Percentiles rank a stretch among this genome's conserved stretches.
Evolutionary conservation across 306 rosid species (phyloP).

Genomic region (Myrica gale): DNA sequence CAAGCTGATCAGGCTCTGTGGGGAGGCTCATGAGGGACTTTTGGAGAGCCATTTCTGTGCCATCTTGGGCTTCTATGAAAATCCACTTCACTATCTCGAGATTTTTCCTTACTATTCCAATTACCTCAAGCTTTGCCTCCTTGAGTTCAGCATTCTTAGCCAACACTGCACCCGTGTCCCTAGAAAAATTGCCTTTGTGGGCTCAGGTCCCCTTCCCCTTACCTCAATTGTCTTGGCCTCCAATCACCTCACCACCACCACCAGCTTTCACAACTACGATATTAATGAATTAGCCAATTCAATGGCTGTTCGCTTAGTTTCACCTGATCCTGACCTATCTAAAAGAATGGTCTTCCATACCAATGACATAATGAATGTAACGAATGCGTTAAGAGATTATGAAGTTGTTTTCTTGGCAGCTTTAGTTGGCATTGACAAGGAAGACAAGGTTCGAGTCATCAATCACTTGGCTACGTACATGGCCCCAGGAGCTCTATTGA

Average conservation of each 20-base stretch:
- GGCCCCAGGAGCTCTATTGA: slow-evolving; percentile 66
- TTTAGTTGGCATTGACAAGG: slow-evolving; percentile 77
- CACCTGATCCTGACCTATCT: slow-evolving; percentile 56
- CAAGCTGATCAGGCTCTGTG: slow-evolving; percentile 59
- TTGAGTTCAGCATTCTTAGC: slow-evolving; percentile 43
- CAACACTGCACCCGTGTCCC: slow-evolving; percentile 41
- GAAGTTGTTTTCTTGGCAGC: slow-evolving; percentile 88
- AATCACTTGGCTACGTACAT: slow-evolving; percentile 60
- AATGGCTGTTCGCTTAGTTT: slow-evolving; percentile 48
- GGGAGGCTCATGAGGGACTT: slow-evolving; percentile 61
- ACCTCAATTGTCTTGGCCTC: slow-evolving; percentile 81
- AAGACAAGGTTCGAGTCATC: slow-evolving; percentile 50
- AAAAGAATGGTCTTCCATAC: slow-evolving; percentile 67
- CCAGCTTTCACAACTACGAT: slow-evolving; percentile 75
- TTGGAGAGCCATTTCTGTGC: slow-evolving; percentile 59
- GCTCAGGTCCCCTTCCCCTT: slow-evolving; percentile 87
- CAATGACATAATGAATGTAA: slow-evolving; percentile 56
- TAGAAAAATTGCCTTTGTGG: slow-evolving; percentile 62
- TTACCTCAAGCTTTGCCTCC: slow-evolving; percentile 71
- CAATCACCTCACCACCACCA: slow-evolving; percentile 45
- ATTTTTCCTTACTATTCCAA: slow-evolving; percentile 66
- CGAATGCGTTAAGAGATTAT: slow-evolving; percentile 40
- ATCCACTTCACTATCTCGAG: slow-evolving; percentile 56
- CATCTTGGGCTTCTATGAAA: slow-evolving; percentile 40
- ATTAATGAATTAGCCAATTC: slow-evolving; percentile 66